phyloP scores from a whole-genome alignment of 2,329 filamentous ascomycete genomes.

The Trichoderma endophyticum region DNA sequence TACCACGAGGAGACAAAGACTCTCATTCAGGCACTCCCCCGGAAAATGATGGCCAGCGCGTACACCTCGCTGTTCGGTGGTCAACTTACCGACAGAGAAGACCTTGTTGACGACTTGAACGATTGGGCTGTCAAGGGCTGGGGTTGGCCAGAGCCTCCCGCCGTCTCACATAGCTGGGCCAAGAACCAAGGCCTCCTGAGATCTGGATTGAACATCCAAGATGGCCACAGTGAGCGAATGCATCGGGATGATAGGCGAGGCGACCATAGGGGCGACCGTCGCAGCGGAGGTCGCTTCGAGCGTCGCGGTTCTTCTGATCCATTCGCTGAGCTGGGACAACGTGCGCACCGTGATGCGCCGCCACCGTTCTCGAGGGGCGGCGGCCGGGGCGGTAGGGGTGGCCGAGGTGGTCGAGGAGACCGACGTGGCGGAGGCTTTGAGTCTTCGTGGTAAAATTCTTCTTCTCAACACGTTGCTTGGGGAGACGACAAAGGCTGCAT shows the following conservation, averaged over 20 bases:
- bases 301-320: constrained; percentile 23
- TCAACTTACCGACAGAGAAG: constrained; percentile 38
- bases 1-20: constrained; percentile 43
- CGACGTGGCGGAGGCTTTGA: constrained; percentile 20
- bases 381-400: constrained; percentile 18
- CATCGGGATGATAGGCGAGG: constrained; percentile 5
- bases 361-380: constrained; percentile 21
- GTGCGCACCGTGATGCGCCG: constrained; percentile 27
- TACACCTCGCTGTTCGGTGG: constrained; percentile 60
- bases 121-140: constrained; percentile 49
- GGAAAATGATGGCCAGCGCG: constrained; percentile 33
- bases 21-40: constrained; percentile 43
- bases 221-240: constrained; percentile 13
- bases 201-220: constrained; percentile 36
- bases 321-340: constrained; percentile 29
- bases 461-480: neutral
- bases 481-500: neutral
- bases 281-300: constrained; percentile 19
- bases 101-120: constrained; percentile 50
- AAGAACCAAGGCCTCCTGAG: constrained; percentile 32
- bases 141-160: constrained; percentile 50
- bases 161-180: constrained; percentile 28
- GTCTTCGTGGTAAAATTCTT: constrained; percentile 13
- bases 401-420: neutral
- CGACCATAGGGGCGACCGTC: constrained; percentile 13